Percentiles rank a stretch among this genome's conserved stretches.
phyloP scores from a whole-genome alignment of 2,329 filamentous ascomycete genomes.

The Fusarium oligoseptatum region DNA sequence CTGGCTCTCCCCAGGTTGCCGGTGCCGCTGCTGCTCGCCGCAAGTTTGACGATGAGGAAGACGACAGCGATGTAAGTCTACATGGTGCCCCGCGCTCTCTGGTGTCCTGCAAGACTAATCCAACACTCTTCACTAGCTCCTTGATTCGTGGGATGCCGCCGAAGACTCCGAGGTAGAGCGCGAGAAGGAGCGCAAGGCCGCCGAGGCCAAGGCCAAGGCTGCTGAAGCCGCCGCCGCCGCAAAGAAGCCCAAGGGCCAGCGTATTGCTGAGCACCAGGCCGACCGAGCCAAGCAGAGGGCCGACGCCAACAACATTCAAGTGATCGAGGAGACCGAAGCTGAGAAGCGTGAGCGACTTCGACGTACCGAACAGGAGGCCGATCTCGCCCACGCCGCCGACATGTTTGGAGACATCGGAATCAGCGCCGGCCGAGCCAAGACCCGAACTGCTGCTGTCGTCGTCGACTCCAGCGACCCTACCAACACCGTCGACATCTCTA shows the following conservation, averaged over 20 bases:
- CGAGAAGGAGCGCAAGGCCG: conserved; percentile 91
- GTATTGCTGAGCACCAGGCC: conserved; percentile 83
- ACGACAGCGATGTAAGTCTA: conserved; percentile 78
- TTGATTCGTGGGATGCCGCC: conserved; percentile 96
- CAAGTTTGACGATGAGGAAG: conserved; percentile 93
- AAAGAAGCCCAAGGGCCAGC: conserved; percentile 90
- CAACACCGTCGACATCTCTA: conserved; percentile 83
- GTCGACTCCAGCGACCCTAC: conserved; percentile 79
- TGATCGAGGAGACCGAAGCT: conserved; percentile 81
- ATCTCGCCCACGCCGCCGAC: conserved; percentile 90
- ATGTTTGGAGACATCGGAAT: conserved; percentile 85
- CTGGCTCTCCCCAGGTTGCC: conserved; percentile 54
- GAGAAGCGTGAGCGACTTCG: conserved; percentile 80
- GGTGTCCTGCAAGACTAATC: conserved; percentile 11
- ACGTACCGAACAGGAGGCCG: conserved; percentile 85
- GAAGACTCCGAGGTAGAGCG: conserved; percentile 98
- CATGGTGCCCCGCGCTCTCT: background rate
- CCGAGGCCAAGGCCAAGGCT: conserved; percentile 88
- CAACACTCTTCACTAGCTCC: conserved; percentile 69
- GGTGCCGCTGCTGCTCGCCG: conserved; percentile 59
- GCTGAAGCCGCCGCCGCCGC: conserved; percentile 88
- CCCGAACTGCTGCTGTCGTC: conserved; percentile 75
- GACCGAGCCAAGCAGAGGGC: conserved; percentile 66
- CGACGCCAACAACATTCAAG: conserved; percentile 69
- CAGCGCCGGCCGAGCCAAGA: conserved; percentile 74